Evolutionary conservation across 495 filamentous ascomycete genomes (phyloP).

Genomic region (Aeminium ludgeri): DNA sequence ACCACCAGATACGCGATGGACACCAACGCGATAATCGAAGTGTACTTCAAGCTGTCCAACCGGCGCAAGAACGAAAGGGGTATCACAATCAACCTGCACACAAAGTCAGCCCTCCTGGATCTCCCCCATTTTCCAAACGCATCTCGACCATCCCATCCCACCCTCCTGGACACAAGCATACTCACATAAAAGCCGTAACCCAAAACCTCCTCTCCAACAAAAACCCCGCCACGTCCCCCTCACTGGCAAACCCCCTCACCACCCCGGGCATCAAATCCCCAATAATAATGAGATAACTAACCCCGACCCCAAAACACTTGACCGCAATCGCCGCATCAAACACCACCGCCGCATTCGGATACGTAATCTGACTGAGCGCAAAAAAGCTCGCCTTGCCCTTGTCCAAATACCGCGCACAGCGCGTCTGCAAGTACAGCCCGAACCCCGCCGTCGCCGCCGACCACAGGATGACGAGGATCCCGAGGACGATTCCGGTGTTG

Average conservation of each 20-base stretch:
- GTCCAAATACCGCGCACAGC: constrained; percentile 83
- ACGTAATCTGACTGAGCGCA: constrained; percentile 84
- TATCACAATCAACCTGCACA: constrained; percentile 71
- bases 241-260: constrained; percentile 52
- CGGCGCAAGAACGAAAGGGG: constrained; percentile 80
- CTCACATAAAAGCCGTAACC: constrained; percentile 92
- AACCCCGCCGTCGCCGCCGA: constrained; percentile 76
- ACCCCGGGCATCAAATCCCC: constrained; percentile 97
- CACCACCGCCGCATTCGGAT: constrained; percentile 86
- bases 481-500: constrained; percentile 75
- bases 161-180: too few relatives aligned
- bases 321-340: constrained; percentile 95
- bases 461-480: constrained; percentile 74
- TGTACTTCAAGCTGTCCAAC: constrained; percentile 92
- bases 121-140: constrained; percentile 1
- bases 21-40: constrained; percentile 75
- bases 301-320: constrained; percentile 92
- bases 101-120: constrained; percentile 11
- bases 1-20: constrained; percentile 89
- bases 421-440: constrained; percentile 82
- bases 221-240: constrained; percentile 40
- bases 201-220: constrained; percentile 84
- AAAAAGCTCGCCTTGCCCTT: constrained; percentile 73
- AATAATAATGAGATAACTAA: constrained; percentile 96
- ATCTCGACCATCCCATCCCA: too few relatives aligned